Base-by-base conservation (phyloP, 345 rosid species). In the Cardiospermum halicacabum region DNA sequence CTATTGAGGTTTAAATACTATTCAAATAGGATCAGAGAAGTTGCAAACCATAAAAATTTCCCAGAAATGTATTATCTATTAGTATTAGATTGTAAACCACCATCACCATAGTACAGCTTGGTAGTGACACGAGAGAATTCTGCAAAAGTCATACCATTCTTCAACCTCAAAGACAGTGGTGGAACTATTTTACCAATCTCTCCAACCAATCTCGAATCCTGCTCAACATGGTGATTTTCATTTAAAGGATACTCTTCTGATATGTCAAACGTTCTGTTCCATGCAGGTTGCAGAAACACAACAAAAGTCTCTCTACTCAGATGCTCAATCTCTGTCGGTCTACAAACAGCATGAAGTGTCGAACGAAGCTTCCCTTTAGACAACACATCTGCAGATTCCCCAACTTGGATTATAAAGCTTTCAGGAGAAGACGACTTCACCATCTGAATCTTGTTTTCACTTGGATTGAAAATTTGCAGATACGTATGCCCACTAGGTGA, bases 131-230 rank as follows among this genome's bases (percentile, higher is more conserved):
- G 81, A n/a, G 98, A 72, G 77, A 90, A 90, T 73, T 90, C 91
- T 3, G 94, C 87, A 81, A 93, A 90, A 36, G 92, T 82, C 97
- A 90, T 88, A 58, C 96, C 96, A 72, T 85, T 96, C 70, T 84
- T 90, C 66, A 88, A 54, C 58, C 97, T 85, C 25, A 74, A 85
- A 12, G 75, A 70, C 63, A 88, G 89, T 31, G 88, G 89, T 48
- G 97, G 97, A 56, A 90, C 84, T 45, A 77, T 59, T 57, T 69
- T 78, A 32, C 64, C 70, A 72, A 93, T 73, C 56, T 70, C 81
- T 45, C 36, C 64, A 27, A 56, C 34, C 27, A 66, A 48, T 22
- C 69, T 79, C 11, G 45, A 65, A 28, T 69, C 53, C 45, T 74
- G 75, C 59, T 73, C 69, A 40, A 31, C 40, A 37, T 50, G 60